These are phyloP conservation scores for Vaccinium macrocarpon DNA, from an alignment of 148 eudicot genomes.

Conservation along the genomic window DNA sequence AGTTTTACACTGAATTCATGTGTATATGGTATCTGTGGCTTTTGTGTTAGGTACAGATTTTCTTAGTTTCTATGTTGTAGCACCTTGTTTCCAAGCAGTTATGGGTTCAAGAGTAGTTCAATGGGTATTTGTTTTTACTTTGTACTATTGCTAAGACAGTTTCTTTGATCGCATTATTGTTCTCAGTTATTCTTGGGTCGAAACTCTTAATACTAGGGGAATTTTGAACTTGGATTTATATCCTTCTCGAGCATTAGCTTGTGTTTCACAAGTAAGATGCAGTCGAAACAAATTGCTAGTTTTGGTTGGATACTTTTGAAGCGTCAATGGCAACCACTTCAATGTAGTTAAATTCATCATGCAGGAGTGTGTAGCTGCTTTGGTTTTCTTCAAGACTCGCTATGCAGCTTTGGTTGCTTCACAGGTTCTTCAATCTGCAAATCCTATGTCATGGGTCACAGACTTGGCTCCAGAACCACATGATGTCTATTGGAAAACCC, in stretches of 20 bases:
- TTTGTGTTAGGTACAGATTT: background rate
- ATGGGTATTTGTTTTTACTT: background rate
- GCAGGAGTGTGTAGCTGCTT: conserved; percentile 90
- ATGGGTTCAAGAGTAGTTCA: background rate
- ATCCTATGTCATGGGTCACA: conserved; percentile 94
- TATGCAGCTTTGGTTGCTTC: conserved; percentile 86
- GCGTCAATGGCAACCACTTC: background rate
- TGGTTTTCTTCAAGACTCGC: conserved; percentile 84
- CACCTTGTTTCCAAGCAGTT: background rate
- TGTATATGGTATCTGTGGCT: background rate
- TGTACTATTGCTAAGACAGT: background rate
- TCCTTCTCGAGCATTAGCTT: conserved; percentile 1
- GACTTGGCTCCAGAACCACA: conserved; percentile 76
- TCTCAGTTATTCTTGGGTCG: background rate
- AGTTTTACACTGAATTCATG: background rate
- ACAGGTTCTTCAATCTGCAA: conserved; percentile 60
- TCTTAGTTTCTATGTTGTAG: background rate
- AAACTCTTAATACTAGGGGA: background rate
- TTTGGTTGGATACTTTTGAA: background rate
- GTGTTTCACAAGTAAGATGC: background rate
- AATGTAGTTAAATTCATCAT: conserved; percentile 15
- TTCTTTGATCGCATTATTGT: background rate
- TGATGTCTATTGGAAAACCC: conserved; percentile 84
- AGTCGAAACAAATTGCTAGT: background rate
- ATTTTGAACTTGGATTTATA: background rate